These are phyloP conservation scores for Juglanconis sp. DNA, from an alignment of 2,329 filamentous ascomycete species.

Conservation along the genomic window DNA sequence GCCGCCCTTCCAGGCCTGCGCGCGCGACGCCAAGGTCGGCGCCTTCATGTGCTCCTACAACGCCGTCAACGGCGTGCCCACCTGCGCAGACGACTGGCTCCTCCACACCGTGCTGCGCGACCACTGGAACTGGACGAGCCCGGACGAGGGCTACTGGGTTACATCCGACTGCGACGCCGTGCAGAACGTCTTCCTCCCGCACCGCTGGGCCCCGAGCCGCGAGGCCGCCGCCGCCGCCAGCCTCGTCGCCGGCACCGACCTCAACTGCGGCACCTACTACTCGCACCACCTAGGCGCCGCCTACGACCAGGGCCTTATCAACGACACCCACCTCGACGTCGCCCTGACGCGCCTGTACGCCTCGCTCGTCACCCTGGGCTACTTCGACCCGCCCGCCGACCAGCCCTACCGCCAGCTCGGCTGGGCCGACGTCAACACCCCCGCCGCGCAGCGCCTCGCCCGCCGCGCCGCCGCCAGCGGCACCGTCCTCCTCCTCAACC, in stretches of 20 bases:
- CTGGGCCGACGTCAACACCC: conserved; percentile 54
- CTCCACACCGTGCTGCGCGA: conserved; percentile 60
- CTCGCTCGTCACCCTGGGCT: conserved; percentile 53
- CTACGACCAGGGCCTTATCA: conserved; percentile 35
- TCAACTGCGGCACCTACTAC: conserved; percentile 40
- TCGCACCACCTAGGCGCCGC: conserved; percentile 22
- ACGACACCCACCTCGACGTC: conserved; percentile 43
- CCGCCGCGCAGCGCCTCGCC: conserved; percentile 52
- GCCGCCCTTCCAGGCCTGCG: conserved; percentile 62
- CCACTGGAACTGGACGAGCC: conserved; percentile 60
- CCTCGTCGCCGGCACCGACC: conserved; percentile 49
- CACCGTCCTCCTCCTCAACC: conserved; percentile 51
- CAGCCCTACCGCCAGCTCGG: conserved; percentile 48
- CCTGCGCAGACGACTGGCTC: conserved; percentile 60
- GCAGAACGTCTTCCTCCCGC: conserved; percentile 48
- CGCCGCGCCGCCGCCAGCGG: conserved; percentile 50
- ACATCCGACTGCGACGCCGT: conserved; percentile 65
- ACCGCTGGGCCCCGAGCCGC: conserved; percentile 29
- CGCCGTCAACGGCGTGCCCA: conserved; percentile 62
- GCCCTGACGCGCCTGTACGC: conserved; percentile 51
- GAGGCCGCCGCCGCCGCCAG: conserved; percentile 44
- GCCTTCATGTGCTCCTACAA: conserved; percentile 65
- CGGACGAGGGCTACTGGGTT: conserved; percentile 53
- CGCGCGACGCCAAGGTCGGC: conserved; percentile 51
- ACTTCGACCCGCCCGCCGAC: conserved; percentile 49